Evolutionary conservation across 352 stramenopile genomes (phyloP).

Genomic region (Phytophthora sojae): DNA sequence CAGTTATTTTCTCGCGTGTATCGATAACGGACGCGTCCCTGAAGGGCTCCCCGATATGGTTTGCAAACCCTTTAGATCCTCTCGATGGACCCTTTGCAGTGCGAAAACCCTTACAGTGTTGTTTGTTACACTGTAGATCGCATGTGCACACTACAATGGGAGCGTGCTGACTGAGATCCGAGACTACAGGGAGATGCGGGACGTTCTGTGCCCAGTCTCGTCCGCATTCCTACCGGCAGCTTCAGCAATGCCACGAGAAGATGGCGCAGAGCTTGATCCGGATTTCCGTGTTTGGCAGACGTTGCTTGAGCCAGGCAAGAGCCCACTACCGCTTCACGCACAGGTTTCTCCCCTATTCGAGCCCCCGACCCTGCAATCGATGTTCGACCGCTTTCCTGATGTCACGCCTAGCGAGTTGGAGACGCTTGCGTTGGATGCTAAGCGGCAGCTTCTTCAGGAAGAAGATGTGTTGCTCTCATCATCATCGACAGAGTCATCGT

Average conservation of each 20-base stretch:
- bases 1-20: constrained; percentile 73
- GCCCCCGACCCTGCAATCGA: constrained; percentile 26
- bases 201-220: constrained; percentile 43
- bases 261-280: constrained; percentile 4
- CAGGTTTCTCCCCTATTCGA: constrained; percentile 21
- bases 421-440: constrained; percentile 42
- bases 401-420: constrained; percentile 43
- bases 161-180: constrained; percentile 46
- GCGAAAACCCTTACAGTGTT: constrained; percentile 19
- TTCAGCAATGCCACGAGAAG: constrained; percentile 13
- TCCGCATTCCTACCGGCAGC: constrained; percentile 38
- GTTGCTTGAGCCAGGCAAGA: constrained; percentile 27
- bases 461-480: constrained; percentile 36
- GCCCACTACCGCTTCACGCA: constrained; percentile 6
- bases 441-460: constrained; percentile 43
- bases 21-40: constrained; percentile 58
- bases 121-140: constrained; percentile 29
- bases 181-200: constrained; percentile 41
- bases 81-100: neutral
- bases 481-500: constrained; percentile 36
- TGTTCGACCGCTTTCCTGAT: constrained; percentile 43
- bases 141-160: constrained; percentile 27
- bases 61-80: constrained; percentile 19
- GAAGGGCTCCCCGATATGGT: constrained; percentile 72
- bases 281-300: constrained; percentile 30